These are phyloP conservation scores for Xylariomycetidae sp. DNA, from an alignment of 2,329 filamentous ascomycete genomes.

Conservation along the genomic window DNA sequence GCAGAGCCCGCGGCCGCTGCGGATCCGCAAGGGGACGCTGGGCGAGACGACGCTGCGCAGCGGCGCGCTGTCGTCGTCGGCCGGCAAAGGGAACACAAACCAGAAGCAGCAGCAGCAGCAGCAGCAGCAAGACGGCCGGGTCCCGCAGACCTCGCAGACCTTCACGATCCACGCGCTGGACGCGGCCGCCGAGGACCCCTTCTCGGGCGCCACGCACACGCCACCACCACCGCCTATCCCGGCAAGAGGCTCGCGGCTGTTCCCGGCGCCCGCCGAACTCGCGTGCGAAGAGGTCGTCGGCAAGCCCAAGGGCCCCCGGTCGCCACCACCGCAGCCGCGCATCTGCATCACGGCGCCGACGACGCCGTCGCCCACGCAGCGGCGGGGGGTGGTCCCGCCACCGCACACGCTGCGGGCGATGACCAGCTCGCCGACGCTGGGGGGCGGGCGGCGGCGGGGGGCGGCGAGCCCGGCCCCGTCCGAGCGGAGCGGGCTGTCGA, in stretches of 20 bases:
- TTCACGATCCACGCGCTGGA: constrained; percentile 12
- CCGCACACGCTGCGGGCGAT: constrained; percentile 16
- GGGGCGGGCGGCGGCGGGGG: constrained; percentile 3
- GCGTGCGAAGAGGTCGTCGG: not conserved
- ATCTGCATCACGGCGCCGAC: constrained; percentile 7
- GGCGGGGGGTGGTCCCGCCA: constrained; percentile 13
- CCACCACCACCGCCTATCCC: constrained; percentile 10
- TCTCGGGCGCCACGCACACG: constrained; percentile 13
- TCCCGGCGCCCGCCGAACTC: constrained; percentile 17
- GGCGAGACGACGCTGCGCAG: constrained; percentile 5
- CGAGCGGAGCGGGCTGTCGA: constrained; percentile 20
- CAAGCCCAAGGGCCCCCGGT: not conserved
- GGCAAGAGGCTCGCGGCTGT: constrained; percentile 21
- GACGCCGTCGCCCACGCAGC: constrained; percentile 15
- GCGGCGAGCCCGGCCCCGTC: constrained; percentile 10
- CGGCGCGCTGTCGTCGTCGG: no score
- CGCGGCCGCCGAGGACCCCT: constrained; percentile 20
- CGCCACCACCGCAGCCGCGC: not conserved
- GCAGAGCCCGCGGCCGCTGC: not conserved
- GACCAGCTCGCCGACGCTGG: constrained; percentile 18
- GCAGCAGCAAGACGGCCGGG: not conserved
- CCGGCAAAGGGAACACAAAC: no score
- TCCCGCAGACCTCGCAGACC: constrained; percentile 5
- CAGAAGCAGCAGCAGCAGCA: not conserved
- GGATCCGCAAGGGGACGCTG: constrained; percentile 7